phyloP scores from a whole-genome alignment of 805 yeast species.

The Monosporozyma aquatica region DNA sequence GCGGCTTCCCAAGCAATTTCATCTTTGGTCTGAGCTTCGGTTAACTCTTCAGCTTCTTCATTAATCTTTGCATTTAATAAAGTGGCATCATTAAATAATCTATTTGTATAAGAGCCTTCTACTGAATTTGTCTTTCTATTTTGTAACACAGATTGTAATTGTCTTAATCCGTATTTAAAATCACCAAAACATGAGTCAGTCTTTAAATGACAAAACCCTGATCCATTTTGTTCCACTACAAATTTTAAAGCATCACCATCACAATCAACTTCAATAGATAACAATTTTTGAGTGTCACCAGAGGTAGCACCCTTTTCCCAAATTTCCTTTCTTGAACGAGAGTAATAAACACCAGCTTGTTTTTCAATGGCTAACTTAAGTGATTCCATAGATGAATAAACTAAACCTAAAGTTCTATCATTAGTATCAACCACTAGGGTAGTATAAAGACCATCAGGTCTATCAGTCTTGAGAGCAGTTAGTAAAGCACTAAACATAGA shows the following conservation, averaged over 20 bases:
- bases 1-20: slow-evolving; percentile 97
- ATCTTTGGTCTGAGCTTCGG: slow-evolving; percentile 62
- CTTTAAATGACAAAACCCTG: slow-evolving; percentile 89
- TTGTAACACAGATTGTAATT: slow-evolving; percentile 56
- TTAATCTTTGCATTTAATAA: slow-evolving; percentile 77
- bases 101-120: slow-evolving; percentile 86
- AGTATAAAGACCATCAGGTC: slow-evolving; percentile 76
- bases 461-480: slow-evolving; percentile 60
- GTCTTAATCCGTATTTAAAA: slow-evolving; percentile 46
- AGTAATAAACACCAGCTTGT: slow-evolving; percentile 84
- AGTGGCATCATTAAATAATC: slow-evolving; percentile 70
- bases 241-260: slow-evolving; percentile 88
- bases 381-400: slow-evolving; percentile 79
- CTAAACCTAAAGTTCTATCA: slow-evolving; percentile 76
- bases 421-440: slow-evolving; percentile 68
- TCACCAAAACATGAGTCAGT: slow-evolving; percentile 73
- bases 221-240: slow-evolving; percentile 72
- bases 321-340: slow-evolving; percentile 75
- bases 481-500: slow-evolving; percentile 28
- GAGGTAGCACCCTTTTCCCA: slow-evolving; percentile 96
- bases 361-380: slow-evolving; percentile 73
- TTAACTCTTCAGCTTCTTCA: slow-evolving; percentile 94
- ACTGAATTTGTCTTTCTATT: slow-evolving; percentile 62
- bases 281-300: slow-evolving; percentile 84
- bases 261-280: slow-evolving; percentile 69